phyloP scores from a whole-genome alignment of 179 eudicot species.

The Beta corolliflora region DNA sequence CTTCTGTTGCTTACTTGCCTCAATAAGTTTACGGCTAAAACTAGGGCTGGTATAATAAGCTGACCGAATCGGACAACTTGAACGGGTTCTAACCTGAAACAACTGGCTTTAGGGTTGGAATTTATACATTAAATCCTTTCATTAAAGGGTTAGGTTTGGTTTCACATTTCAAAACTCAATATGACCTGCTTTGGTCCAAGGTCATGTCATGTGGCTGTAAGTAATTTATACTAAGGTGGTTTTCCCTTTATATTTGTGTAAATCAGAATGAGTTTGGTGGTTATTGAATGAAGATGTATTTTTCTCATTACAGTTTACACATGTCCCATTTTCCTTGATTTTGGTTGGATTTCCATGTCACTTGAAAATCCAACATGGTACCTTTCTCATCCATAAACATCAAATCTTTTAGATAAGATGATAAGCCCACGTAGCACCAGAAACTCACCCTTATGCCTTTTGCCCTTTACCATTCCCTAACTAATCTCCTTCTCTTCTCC shows the following conservation, averaged over 20 bases:
- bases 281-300: not conserved
- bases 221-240: too few relatives aligned
- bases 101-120: too few relatives aligned
- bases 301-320: not conserved
- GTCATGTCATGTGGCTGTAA: too few relatives aligned
- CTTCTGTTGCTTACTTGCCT: not conserved
- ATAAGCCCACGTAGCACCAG: conserved; percentile 65
- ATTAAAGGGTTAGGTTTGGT: too few relatives aligned
- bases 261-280: not conserved
- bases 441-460: conserved; percentile 1
- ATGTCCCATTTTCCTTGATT: not conserved
- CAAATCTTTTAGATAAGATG: conserved; percentile 61
- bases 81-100: too few relatives aligned
- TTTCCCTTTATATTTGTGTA: not conserved
- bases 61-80: too few relatives aligned
- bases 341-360: conserved; percentile 34
- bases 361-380: conserved; percentile 34
- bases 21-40: not conserved
- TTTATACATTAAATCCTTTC: too few relatives aligned
- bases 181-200: too few relatives aligned
- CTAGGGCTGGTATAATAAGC: too few relatives aligned
- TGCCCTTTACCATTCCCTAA: not conserved
- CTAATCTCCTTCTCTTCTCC: conserved; percentile 8
- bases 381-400: conserved; percentile 64
- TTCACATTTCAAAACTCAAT: too few relatives aligned